Evolutionary conservation across 2,329 filamentous ascomycete species (phyloP), one percentile per base, ranked within the genome.

Genomic region (Trichoderma endophyticum): DNA sequence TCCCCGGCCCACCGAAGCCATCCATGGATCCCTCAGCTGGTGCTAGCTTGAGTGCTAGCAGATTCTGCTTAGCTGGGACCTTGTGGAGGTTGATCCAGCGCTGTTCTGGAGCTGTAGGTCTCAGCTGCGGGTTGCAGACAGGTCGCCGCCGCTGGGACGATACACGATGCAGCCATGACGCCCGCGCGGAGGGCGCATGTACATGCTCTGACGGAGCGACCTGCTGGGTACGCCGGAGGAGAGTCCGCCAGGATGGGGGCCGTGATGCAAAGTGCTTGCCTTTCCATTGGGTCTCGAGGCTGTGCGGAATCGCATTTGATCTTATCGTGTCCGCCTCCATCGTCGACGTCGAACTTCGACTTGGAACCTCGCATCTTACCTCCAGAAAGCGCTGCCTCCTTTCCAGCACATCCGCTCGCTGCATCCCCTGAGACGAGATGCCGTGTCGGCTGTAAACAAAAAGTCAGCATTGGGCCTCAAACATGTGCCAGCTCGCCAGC

Each of bases 391-490:
- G 57, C 63, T 9, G 30, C 64, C 63, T 57, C 63, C 65, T 72
- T 48, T 39, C 61, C 43, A 30, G 61, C 26, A 48, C 36, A 48
- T 36, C 6, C 61, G 18, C 39, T 12, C 51, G 43, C 65, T 48
- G 51, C 18, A 6, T 51, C 57, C 69, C 57, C 48, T 59, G 69
- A 48, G 69, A 67, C 48, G 69, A 43, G 39, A 56, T 24, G 32
- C 48, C 68, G 68, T 36, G 61, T 43, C 39, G 39, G 39, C 43
- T 30, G 54, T 34, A 51, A 12, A 24, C 11, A 69, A 72, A 65
- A 61, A 64, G 70, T 51, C 56, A 56, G 70, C 70, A 62, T 68
- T 72, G 63, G 70, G 70, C 63, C 70, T 34, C 70, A 32, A 72
- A 56, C 21, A 69, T 60, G 60, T 51, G 62, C 69, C 68, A 54